These are phyloP conservation scores for Erysimum cheiri DNA, from an alignment of 441 rosid species.

Conservation along the genomic window DNA sequence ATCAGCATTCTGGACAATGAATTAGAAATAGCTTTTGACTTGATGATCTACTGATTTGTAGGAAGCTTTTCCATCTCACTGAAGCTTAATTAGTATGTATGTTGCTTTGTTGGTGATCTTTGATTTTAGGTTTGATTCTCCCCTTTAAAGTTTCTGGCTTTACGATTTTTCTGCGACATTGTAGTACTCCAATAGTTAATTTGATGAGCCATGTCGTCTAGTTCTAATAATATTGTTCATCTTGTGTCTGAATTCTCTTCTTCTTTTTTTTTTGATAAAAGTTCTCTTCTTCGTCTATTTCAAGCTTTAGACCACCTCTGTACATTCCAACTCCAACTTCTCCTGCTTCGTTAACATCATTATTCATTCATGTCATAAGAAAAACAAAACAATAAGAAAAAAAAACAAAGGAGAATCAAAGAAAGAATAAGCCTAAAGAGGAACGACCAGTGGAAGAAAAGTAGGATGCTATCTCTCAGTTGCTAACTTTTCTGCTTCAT, in stretches of 20 bases:
- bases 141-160: constrained; percentile 35
- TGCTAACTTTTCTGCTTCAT: constrained; percentile 21
- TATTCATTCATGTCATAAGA: constrained; percentile 23
- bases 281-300: too few species aligned
- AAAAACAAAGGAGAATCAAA: neutral
- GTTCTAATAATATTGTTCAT: constrained; percentile 14
- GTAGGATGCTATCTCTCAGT: constrained; percentile 1
- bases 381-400: too few species aligned
- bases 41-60: constrained; percentile 29
- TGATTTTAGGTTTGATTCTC: constrained; percentile 24
- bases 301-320: constrained; percentile 27
- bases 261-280: too few species aligned
- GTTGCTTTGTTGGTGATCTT: constrained; percentile 14
- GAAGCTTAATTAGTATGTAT: constrained; percentile 30
- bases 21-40: constrained; percentile 28
- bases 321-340: constrained; percentile 32
- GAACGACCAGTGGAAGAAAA: neutral
- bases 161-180: constrained; percentile 16
- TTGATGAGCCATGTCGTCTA: constrained; percentile 3
- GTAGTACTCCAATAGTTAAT: constrained; percentile 11
- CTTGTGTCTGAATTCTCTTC: constrained; percentile 14
- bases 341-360: constrained; percentile 2
- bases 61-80: constrained; percentile 39
- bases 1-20: constrained; percentile 59
- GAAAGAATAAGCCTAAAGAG: neutral